Base-by-base conservation (phyloP, 495 filamentous ascomycete genomes). In the Aspergillus sparsus region DNA sequence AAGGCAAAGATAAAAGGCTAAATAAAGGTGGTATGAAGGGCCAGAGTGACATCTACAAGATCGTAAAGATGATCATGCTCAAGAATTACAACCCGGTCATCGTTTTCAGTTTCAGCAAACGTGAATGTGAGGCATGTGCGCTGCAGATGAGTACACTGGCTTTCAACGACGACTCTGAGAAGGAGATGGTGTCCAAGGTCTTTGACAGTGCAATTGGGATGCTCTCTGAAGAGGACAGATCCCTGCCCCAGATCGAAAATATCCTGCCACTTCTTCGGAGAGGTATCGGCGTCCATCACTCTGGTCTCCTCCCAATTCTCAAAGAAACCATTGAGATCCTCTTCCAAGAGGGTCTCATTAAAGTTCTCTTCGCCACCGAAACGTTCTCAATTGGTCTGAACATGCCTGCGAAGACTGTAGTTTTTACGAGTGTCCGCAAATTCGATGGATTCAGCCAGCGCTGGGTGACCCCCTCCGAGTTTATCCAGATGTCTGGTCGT, bases 301-400 rank as follows among this genome's bases (percentile, higher is more conserved):
- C 92, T 18, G 94, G 94, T 55, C 82, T 98, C 10, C 81, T 98
- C 41, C 94, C 94, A 8, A 98, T 98, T 68, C 75, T 98, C 50
- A 98, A 98, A 73, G 94, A 98, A 76, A 97, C 93, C 5, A 98
- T 98, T 67, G 94, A 98, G 74, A 98, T 98, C 71, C 78, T 98
- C 36, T 98, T 98, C 82, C 94, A 98, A 70, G 94, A 98, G 72
- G 91, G 92, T 58, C 81, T 98, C 52, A 96, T 98, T 76, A 98
- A 98, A 70, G 94, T 97, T 32, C 80, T 98, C 0, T 98, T 98
- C 65, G 94, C 94, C 0, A 98, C 94, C 8, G 94, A 98, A 72
- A 98, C 94, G 0, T 98, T 98, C 77, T 98, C 94, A 12, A 97
- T 98, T 66, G 94, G 94, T 52, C 77, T 98, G 44, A 98, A 98